Percentiles rank a stretch among this genome's conserved stretches.
Conservation (phyloP, 2,329 filamentous ascomycete species). For the Apiospora kogelbergensis region DNA sequence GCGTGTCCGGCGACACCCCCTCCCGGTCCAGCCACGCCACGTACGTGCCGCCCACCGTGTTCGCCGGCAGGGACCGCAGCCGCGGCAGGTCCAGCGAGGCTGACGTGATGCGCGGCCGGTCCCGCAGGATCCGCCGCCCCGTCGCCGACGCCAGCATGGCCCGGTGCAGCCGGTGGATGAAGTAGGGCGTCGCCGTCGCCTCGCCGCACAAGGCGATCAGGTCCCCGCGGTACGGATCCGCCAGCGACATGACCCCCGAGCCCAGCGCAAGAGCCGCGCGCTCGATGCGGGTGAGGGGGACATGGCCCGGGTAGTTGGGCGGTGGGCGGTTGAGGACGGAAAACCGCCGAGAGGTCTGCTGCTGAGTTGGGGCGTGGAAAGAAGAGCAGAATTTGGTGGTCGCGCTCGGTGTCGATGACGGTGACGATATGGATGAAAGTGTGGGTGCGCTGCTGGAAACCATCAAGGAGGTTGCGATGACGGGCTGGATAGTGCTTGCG, state of each 20-base stretch:
- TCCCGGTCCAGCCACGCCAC: slow-evolving; percentile 91
- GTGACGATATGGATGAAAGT: slow-evolving; percentile 26
- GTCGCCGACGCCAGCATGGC: slow-evolving; percentile 85
- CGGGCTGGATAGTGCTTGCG: not conserved
- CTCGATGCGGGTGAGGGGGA: slow-evolving; percentile 80
- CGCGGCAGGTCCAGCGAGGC: slow-evolving; percentile 63
- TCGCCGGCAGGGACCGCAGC: slow-evolving; percentile 70
- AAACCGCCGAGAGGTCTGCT: slow-evolving; percentile 46
- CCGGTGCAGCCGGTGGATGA: slow-evolving; percentile 86
- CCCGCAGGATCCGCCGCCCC: slow-evolving; percentile 86
- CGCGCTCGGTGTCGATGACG: not conserved
- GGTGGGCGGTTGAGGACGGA: slow-evolving; percentile 82
- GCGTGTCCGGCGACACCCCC: slow-evolving; percentile 88
- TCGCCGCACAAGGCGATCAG: slow-evolving; percentile 94
- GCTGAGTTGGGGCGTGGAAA: not conserved
- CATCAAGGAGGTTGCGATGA: slow-evolving; percentile 1
- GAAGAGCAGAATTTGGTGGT: not conserved
- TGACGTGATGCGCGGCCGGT: slow-evolving; percentile 85
- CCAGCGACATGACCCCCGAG: slow-evolving; percentile 60
- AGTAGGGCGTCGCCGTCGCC: slow-evolving; percentile 90
- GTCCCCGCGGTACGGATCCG: slow-evolving; percentile 83
- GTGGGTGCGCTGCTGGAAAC: not conserved
- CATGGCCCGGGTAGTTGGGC: slow-evolving; percentile 88
- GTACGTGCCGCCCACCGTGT: slow-evolving; percentile 80
- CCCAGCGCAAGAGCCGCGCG: slow-evolving; percentile 69